Evolutionary conservation across 2,329 filamentous ascomycete genomes (phyloP).

Genomic region (Phialophora verrucosa): DNA sequence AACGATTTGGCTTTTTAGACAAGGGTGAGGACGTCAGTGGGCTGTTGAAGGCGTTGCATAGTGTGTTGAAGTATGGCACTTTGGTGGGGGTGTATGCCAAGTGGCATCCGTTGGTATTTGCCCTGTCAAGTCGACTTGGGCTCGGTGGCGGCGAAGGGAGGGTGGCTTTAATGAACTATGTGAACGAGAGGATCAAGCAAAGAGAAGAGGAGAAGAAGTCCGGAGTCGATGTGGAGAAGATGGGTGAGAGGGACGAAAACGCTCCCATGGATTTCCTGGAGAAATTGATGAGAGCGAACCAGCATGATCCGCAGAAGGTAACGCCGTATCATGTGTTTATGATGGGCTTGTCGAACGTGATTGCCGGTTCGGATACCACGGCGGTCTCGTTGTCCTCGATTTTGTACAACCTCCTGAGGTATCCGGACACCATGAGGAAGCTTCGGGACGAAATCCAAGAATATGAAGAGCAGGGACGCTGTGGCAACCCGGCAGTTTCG

Average conservation of each 20-base stretch:
- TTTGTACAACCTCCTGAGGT: slow-evolving; percentile 75
- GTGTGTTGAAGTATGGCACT: slow-evolving; percentile 46
- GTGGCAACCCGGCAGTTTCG: slow-evolving; percentile 41
- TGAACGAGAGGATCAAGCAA: slow-evolving; percentile 43
- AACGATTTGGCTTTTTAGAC: slow-evolving; percentile 76
- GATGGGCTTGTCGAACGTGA: slow-evolving; percentile 43
- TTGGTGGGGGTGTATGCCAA: slow-evolving; percentile 52
- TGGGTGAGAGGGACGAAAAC: slow-evolving; percentile 24
- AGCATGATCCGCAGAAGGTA: slow-evolving; percentile 51
- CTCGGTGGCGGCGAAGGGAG: slow-evolving; percentile 44
- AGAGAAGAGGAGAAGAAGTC: slow-evolving; percentile 38
- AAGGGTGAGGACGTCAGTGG: slow-evolving; percentile 72
- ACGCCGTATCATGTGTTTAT: slow-evolving; percentile 49
- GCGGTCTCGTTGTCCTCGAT: slow-evolving; percentile 64
- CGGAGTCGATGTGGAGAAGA: slow-evolving; percentile 25
- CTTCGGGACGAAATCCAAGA: slow-evolving; percentile 35
- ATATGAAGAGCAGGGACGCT: slow-evolving; percentile 45
- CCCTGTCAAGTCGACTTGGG: slow-evolving; percentile 41
- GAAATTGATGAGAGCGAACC: slow-evolving; percentile 51
- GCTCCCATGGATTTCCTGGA: slow-evolving; percentile 50
- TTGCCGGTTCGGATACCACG: slow-evolving; percentile 37
- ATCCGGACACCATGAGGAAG: slow-evolving; percentile 50
- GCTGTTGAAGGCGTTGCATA: slow-evolving; percentile 44
- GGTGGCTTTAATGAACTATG: slow-evolving; percentile 45
- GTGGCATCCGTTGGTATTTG: slow-evolving; percentile 48